Conservation (phyloP, 2,329 filamentous ascomycete species). For the Teratosphaeria destructans region DNA sequence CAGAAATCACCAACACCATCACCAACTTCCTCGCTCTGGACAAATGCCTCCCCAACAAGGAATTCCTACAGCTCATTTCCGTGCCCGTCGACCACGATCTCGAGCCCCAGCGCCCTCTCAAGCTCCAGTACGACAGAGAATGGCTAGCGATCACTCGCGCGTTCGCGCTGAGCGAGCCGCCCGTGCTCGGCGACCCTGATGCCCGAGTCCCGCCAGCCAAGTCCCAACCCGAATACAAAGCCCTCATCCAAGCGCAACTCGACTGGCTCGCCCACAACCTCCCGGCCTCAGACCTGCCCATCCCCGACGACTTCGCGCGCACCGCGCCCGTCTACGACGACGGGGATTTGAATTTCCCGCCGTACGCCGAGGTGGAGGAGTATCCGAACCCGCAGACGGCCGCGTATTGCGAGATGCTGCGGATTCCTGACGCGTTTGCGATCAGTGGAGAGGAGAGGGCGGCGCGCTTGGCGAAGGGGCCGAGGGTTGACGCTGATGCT, state of each 20-base stretch:
- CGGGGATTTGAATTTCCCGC: constrained; percentile 15
- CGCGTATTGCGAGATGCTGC: constrained; percentile 69
- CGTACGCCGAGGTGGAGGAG: constrained; percentile 41
- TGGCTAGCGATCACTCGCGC: constrained; percentile 89
- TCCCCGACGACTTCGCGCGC: constrained; percentile 67
- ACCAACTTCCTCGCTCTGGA: constrained; percentile 84
- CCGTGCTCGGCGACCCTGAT: constrained; percentile 52
- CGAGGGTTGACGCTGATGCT: constrained; percentile 32
- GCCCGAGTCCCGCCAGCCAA: constrained; percentile 48
- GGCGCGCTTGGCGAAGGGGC: constrained; percentile 48
- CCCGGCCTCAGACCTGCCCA: constrained; percentile 37
- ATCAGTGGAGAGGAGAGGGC: constrained; percentile 60
- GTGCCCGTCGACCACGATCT: constrained; percentile 40
- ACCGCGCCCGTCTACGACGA: constrained; percentile 63
- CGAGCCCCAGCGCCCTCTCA: constrained; percentile 38
- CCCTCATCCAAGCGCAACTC: constrained; percentile 58
- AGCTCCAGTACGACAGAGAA: constrained; percentile 76
- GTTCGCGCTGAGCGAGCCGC: constrained; percentile 51
- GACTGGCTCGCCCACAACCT: constrained; percentile 76
- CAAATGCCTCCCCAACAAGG: constrained; percentile 70
- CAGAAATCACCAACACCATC: constrained; percentile 62
- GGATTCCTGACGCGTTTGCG: constrained; percentile 66
- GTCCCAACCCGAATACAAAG: constrained; percentile 28
- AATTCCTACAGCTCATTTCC: constrained; percentile 72
- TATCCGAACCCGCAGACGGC: constrained; percentile 80